These are phyloP conservation scores for Zostera marina DNA, from an alignment of 116 monocot genomes.

Conservation along the genomic window DNA sequence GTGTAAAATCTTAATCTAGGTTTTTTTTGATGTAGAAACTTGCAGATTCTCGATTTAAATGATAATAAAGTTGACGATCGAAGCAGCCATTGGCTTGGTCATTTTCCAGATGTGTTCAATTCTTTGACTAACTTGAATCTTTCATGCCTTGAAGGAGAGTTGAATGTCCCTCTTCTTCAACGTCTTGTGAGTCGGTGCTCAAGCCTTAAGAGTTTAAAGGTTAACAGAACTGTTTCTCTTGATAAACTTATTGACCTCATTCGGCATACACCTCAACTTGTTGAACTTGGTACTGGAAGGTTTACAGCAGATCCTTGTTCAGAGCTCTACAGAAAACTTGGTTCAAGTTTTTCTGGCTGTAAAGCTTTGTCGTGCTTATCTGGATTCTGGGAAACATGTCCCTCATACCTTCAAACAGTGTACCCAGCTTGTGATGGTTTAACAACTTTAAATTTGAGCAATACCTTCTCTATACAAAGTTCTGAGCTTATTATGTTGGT, in stretches of 20 bases:
- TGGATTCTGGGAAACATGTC: slow-evolving; percentile 66
- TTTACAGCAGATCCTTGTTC: slow-evolving; percentile 32
- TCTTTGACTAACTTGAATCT: slow-evolving; percentile 69
- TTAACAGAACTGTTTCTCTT: slow-evolving; percentile 49
- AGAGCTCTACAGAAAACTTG: slow-evolving; percentile 47
- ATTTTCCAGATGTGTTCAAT: slow-evolving; percentile 57
- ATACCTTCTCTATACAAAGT: slow-evolving; percentile 40
- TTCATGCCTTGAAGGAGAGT: slow-evolving; percentile 59
- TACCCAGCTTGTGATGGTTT: slow-evolving; percentile 53
- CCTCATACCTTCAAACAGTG: slow-evolving; percentile 47
- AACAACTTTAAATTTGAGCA: slow-evolving; percentile 72
- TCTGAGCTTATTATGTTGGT: slow-evolving; percentile 56
- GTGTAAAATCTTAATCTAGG: neutral
- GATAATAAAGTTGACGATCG: slow-evolving; percentile 75
- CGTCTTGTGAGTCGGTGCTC: slow-evolving; percentile 48
- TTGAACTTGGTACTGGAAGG: slow-evolving; percentile 71
- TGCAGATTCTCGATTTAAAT: slow-evolving; percentile 58
- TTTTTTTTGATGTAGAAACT: slow-evolving; percentile 18
- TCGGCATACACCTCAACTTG: slow-evolving; percentile 35
- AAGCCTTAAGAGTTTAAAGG: slow-evolving; percentile 43
- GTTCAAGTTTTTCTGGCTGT: slow-evolving; percentile 37
- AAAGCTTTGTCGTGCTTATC: slow-evolving; percentile 57
- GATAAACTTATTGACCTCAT: slow-evolving; percentile 46
- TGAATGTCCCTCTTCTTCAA: slow-evolving; percentile 43
- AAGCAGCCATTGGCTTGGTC: slow-evolving; percentile 55